Evolutionary conservation across 345 rosid species (phyloP).

Genomic region (Combretum micranthum): DNA sequence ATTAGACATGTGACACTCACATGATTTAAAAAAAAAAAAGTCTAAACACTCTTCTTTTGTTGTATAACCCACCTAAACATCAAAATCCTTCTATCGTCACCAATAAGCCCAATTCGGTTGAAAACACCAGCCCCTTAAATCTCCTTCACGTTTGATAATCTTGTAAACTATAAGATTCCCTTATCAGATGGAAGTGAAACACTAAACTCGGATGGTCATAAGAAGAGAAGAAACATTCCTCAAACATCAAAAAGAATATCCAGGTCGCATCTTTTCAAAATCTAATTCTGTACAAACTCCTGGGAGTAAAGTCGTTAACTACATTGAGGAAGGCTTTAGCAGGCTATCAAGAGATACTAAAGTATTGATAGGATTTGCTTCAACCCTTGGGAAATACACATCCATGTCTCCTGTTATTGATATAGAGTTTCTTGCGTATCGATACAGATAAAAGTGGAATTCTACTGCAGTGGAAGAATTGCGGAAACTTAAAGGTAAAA

Average conservation of each 20-base stretch:
- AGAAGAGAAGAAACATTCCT: conserved; percentile 38
- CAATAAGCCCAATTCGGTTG: no score
- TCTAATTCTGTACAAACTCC: conserved; percentile 24
- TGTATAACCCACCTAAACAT: no score
- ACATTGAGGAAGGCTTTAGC: conserved; percentile 22
- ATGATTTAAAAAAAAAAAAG: no score
- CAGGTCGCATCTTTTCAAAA: conserved; percentile 28
- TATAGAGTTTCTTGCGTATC: conserved; percentile 45
- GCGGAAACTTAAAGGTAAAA: conserved; percentile 30
- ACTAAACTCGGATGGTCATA: conserved; percentile 18
- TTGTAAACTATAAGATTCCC: conserved; percentile 62
- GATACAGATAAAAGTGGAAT: conserved; percentile 58
- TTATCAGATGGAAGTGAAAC: conserved; percentile 21
- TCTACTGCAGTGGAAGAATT: conserved; percentile 71
- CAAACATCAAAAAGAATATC: conserved; percentile 31
- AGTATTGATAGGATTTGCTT: conserved; percentile 22
- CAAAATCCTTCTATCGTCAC: no score
- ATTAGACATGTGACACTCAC: no score
- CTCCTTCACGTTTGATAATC: no score
- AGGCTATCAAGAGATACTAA: conserved; percentile 38
- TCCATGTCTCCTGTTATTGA: conserved; percentile 37
- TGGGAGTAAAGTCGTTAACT: conserved; percentile 29
- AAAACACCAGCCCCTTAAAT: no score
- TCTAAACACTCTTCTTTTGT: no score
- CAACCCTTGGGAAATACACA: conserved; percentile 33